phyloP scores from a whole-genome alignment of 2,329 filamentous ascomycete species.

The Juglanconis sp. region DNA sequence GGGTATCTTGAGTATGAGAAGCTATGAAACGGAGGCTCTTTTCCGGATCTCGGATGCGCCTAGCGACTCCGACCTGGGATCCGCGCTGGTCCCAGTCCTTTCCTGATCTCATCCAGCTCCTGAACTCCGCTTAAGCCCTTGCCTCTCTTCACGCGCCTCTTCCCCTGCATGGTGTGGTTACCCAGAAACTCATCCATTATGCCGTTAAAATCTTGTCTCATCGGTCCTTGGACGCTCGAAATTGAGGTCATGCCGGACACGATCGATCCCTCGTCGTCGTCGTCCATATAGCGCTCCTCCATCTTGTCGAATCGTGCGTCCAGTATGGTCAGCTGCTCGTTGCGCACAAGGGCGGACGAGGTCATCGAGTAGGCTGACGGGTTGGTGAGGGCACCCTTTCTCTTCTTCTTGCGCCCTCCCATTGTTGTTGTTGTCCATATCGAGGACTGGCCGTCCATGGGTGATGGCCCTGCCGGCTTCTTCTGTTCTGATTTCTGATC shows the following conservation, averaged over 20 bases:
- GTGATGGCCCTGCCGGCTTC: slow-evolving; percentile 40
- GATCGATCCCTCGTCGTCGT: slow-evolving; percentile 52
- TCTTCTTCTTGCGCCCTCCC: slow-evolving; percentile 84
- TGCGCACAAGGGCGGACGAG: slow-evolving; percentile 91
- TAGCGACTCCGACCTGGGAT: slow-evolving; percentile 34
- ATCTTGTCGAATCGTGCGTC: slow-evolving; percentile 91
- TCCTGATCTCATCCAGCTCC: slow-evolving; percentile 86
- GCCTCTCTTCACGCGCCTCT: slow-evolving; percentile 74
- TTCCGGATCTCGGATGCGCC: not conserved
- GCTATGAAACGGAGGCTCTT: not conserved
- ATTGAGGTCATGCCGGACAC: slow-evolving; percentile 56
- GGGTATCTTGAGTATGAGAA: not conserved
- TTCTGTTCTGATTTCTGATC: slow-evolving; percentile 55
- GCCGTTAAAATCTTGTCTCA: slow-evolving; percentile 77
- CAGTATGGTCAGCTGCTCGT: slow-evolving; percentile 78
- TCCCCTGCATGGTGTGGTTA: slow-evolving; percentile 67
- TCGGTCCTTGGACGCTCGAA: slow-evolving; percentile 65
- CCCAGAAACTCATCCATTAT: slow-evolving; percentile 93
- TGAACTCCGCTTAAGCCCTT: slow-evolving; percentile 78
- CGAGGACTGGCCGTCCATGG: slow-evolving; percentile 66
- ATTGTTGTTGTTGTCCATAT: slow-evolving; percentile 73
- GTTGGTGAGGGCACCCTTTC: slow-evolving; percentile 88
- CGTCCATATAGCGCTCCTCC: slow-evolving; percentile 68
- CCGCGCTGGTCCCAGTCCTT: slow-evolving; percentile 73
- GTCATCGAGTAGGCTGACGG: slow-evolving; percentile 94